Conservation (phyloP, 1,139 yeast genomes). For the Geotrichum candidum region DNA sequence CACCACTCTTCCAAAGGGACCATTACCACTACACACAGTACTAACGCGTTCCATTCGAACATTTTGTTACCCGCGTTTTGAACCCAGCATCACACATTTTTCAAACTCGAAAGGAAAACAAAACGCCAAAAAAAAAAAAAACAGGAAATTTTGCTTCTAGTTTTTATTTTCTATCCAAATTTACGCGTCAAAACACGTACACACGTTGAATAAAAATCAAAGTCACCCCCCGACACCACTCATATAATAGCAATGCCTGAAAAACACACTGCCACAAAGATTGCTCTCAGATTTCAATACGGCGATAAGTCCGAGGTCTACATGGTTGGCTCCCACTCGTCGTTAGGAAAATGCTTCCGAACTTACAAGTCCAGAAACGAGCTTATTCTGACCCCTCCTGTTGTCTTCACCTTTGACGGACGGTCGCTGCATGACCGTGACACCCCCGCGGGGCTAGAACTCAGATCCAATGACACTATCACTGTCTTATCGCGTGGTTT, state of each 20-base stretch:
- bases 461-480: constrained; percentile 4
- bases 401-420: constrained; percentile 10
- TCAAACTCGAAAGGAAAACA: not conserved
- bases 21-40: not conserved
- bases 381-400: constrained; percentile 4
- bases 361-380: constrained; percentile 12
- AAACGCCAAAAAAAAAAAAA: not conserved
- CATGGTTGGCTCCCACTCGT: constrained; percentile 6
- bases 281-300: constrained; percentile 7
- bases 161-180: not conserved
- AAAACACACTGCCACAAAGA: constrained; percentile 2
- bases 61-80: too few species aligned
- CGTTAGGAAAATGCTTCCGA: constrained; percentile 14
- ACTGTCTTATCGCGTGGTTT: constrained; percentile 9
- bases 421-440: constrained; percentile 14
- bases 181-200: not conserved
- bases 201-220: not conserved
- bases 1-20: too few species aligned
- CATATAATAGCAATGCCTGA: not conserved
- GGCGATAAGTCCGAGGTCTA: constrained; percentile 14
- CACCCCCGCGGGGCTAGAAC: constrained; percentile 2
- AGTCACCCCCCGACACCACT: not conserved
- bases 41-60: not conserved
- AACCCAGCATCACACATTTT: too few species aligned
- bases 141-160: not conserved